phyloP scores from a whole-genome alignment of 805 yeast species.

The Alloascoidea africana region DNA sequence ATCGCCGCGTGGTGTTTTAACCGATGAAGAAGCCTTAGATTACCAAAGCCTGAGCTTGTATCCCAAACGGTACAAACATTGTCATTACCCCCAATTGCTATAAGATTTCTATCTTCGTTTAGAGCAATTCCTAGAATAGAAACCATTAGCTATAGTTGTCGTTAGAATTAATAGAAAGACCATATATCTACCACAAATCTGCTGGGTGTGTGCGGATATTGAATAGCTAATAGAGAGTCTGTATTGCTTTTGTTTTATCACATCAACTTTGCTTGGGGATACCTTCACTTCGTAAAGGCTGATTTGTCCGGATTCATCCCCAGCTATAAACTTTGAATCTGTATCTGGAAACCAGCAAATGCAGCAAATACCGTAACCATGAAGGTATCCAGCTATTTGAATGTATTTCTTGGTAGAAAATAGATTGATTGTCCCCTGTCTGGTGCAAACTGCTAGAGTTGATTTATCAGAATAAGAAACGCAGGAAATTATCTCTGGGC shows the following conservation, averaged over 20 bases:
- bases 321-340: slow-evolving; percentile 7
- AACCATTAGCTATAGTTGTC: no score
- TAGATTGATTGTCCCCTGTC: slow-evolving; percentile 34
- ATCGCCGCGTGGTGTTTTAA: slow-evolving; percentile 76
- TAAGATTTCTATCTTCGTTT: slow-evolving; percentile 32
- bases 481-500: slow-evolving; percentile 34
- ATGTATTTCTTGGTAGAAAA: slow-evolving; percentile 15
- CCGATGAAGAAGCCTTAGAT: slow-evolving; percentile 29
- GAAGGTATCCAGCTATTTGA: slow-evolving; percentile 7
- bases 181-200: neutral
- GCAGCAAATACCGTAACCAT: slow-evolving; percentile 10
- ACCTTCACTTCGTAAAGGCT: no score
- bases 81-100: slow-evolving; percentile 80
- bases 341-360: slow-evolving; percentile 10
- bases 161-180: no score
- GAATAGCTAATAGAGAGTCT: no score
- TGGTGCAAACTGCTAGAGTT: slow-evolving; percentile 39
- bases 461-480: slow-evolving; percentile 38
- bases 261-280: no score
- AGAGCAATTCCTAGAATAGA: slow-evolving; percentile 41
- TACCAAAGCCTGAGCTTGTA: no score
- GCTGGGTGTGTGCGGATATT: neutral
- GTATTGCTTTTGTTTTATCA: no score
- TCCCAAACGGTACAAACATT: slow-evolving; percentile 72
- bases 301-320: slow-evolving; percentile 12